Conservation (phyloP, 2,329 filamentous ascomycete species). For the Leptoxyphium fumago region DNA sequence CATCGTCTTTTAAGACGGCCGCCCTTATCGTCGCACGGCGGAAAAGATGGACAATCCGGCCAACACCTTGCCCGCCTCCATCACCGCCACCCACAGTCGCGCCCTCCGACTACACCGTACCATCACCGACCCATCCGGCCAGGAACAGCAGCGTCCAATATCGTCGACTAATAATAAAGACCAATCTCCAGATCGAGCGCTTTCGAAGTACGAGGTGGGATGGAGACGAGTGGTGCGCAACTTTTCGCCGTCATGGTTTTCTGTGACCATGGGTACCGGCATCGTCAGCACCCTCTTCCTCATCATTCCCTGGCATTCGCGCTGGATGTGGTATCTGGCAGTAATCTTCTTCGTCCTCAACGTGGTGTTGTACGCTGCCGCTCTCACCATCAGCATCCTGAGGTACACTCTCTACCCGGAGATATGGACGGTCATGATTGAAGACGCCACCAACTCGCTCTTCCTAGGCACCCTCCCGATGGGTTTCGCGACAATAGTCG, state of each 20-base stretch:
- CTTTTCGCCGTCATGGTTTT: background rate
- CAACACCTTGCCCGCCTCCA: background rate
- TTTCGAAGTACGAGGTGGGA: background rate
- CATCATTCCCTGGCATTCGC: conserved; percentile 45
- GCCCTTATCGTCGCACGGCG: background rate
- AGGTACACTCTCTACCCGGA: conserved; percentile 52
- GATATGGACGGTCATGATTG: conserved; percentile 52
- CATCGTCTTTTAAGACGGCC: too few relatives aligned
- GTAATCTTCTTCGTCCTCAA: conserved; percentile 50
- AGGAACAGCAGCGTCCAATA: background rate
- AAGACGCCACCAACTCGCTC: conserved; percentile 50
- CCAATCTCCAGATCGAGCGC: background rate
- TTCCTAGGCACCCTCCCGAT: conserved; percentile 39
- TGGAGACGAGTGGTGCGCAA: background rate
- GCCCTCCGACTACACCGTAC: background rate
- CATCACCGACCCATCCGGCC: background rate
- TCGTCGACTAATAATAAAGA: background rate
- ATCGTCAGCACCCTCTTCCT: conserved; percentile 49
- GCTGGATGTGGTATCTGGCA: conserved; percentile 45
- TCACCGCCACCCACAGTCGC: background rate
- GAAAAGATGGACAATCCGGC: background rate
- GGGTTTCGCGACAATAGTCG: conserved; percentile 17
- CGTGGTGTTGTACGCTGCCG: conserved; percentile 35
- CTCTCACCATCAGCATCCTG: conserved; percentile 40
- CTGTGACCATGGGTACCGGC: conserved; percentile 40